Evolutionary conservation across 257 asterid genomes (phyloP).

Genomic region (Scutellaria baicalensis): DNA sequence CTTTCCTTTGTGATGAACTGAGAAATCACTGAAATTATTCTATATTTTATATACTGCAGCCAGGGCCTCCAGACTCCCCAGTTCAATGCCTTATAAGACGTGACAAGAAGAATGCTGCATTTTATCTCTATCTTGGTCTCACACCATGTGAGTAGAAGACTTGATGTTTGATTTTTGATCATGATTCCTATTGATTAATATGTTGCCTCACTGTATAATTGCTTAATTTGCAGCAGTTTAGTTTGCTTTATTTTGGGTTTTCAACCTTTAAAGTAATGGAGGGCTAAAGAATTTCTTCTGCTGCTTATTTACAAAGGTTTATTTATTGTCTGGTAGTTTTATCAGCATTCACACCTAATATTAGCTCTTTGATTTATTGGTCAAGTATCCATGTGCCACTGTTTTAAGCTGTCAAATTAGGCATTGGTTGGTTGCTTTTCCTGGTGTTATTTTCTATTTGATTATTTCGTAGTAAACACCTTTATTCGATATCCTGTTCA

Average conservation of each 20-base stretch:
- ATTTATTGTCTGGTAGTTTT: background rate
- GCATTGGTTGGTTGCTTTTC: background rate
- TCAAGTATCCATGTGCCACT: background rate
- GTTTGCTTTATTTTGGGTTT: background rate
- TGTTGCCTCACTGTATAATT: background rate
- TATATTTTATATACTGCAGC: constrained; percentile 36
- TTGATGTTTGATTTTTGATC: background rate
- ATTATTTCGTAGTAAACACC: no score
- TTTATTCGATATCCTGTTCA: no score
- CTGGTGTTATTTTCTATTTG: no score
- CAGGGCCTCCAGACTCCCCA: constrained; percentile 71
- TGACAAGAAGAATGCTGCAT: constrained; percentile 77
- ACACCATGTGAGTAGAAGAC: constrained; percentile 54
- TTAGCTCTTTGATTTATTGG: background rate
- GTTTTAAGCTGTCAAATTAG: background rate
- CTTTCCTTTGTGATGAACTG: background rate
- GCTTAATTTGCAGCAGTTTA: background rate
- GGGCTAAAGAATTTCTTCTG: no score
- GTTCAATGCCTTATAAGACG: constrained; percentile 84
- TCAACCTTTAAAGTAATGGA: no score
- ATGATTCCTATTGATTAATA: background rate
- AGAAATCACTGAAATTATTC: background rate
- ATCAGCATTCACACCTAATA: background rate
- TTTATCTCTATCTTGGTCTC: constrained; percentile 79
- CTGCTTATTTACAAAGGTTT: no score